Conservation (phyloP, 768 basidiomycete species). For the Cystofilobasidium ferigula region DNA sequence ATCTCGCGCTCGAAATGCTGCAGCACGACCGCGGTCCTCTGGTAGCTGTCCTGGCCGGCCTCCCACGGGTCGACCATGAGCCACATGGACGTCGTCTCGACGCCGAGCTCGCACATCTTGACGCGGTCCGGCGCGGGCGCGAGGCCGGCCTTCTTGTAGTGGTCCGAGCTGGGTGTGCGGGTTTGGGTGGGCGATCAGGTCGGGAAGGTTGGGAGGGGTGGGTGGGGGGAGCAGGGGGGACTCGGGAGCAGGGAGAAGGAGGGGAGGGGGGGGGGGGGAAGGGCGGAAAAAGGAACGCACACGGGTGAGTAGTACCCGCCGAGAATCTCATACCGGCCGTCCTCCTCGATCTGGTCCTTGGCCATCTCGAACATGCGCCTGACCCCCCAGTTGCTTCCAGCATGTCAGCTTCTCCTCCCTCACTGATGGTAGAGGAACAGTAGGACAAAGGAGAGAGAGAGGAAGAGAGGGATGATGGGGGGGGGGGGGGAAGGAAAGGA, state of each 20-base stretch:
- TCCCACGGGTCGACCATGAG: slow-evolving; percentile 99
- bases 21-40: slow-evolving; percentile 89
- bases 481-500: not conserved
- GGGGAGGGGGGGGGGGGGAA: not conserved
- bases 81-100: slow-evolving; percentile 83
- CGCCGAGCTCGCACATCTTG: slow-evolving; percentile 59
- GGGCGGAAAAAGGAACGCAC: slow-evolving; percentile 21
- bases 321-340: slow-evolving; percentile 88
- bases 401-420: too few species aligned
- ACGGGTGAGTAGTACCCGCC: slow-evolving; percentile 96
- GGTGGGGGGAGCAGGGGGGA: too few species aligned
- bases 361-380: slow-evolving; percentile 99
- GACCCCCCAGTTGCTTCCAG: too few species aligned
- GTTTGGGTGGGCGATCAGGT: too few species aligned
- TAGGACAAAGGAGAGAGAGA: slow-evolving; percentile 26
- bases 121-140: slow-evolving; percentile 79
- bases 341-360: slow-evolving; percentile 73
- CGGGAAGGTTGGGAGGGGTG: too few species aligned
- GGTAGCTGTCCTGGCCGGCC: slow-evolving; percentile 76
- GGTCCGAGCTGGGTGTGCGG: slow-evolving; percentile 35
- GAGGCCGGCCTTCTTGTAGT: slow-evolving; percentile 90
- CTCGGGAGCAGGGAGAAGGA: not conserved
- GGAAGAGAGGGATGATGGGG: not conserved
- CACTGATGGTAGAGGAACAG: too few species aligned
- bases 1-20: slow-evolving; percentile 95